phyloP scores from a whole-genome alignment of 139 green algal genomes.

The Nannochloris sp. region DNA sequence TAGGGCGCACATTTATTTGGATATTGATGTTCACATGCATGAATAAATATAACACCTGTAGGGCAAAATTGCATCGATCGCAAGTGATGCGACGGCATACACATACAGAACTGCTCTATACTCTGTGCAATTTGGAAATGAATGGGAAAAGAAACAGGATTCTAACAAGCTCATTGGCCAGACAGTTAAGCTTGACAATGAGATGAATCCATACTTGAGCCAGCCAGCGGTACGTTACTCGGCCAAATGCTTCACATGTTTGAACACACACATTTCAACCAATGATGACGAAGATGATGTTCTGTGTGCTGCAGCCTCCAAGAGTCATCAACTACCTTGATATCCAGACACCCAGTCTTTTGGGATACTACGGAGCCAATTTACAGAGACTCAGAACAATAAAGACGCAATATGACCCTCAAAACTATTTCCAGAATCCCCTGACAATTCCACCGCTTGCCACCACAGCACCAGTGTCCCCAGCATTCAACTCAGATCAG shows the following conservation, averaged over 20 bases:
- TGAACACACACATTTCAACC: no score
- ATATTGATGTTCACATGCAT: no score
- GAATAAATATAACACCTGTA: no score
- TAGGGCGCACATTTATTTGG: no score
- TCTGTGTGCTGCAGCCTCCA: neutral
- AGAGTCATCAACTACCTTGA: slow-evolving; percentile 2
- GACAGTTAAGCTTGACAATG: neutral
- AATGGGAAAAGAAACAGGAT: neutral
- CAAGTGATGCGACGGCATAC: slow-evolving; percentile 1
- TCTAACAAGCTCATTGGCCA: neutral
- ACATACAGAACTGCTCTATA: neutral
- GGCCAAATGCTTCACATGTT: no score
- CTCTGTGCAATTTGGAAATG: neutral
- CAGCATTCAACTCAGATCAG: no score
- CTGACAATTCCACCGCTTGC: neutral
- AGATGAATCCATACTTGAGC: neutral
- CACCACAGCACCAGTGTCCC: no score
- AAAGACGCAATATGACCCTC: neutral
- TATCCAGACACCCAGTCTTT: neutral
- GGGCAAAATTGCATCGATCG: neutral
- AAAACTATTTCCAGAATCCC: slow-evolving; percentile 1
- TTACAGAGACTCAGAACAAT: neutral
- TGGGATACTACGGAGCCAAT: neutral
- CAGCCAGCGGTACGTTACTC: no score
- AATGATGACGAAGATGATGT: no score